Evolutionary conservation across 495 filamentous ascomycete species (phyloP), one percentile per base, ranked within the genome.

Genomic region (Talaromyces ruber): DNA sequence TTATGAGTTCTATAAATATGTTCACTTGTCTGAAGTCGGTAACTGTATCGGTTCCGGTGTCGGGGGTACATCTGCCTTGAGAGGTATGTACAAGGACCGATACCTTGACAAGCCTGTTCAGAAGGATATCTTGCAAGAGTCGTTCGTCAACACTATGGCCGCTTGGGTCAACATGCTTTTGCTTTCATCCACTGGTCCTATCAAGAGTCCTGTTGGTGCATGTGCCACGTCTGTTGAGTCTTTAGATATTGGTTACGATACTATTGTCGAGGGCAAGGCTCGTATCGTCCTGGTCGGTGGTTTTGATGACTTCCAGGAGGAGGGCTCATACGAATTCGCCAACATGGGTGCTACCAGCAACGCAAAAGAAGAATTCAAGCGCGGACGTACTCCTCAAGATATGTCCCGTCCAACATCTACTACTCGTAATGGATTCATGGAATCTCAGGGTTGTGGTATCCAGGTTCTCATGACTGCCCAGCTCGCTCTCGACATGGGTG

Each of bases 311-410:
- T 98, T 99, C 82, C 92, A 95, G 66, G 94, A 99, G 76, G 94
- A 99, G 78, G 94, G 95, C 58, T 97, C 94, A 4, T 98, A 97
- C 66, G 94, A 99, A 74, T 99, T 99, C 71, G 94, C 94, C 81
- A 99, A 99, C 78, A 99, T 99, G 94, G 95, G 96, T 76, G 94
- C 94, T 32, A 99, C 94, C 50, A 96, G 90, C 81, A 99, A 97
- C 67, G 91, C 93, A 25, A 88, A 96, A 59, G 92, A 97, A 63
- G 94, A 98, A 69, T 90, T 98, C 68, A 92, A 89, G 6, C 93
- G 97, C 67, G 94, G 94, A 34, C 89, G 94, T 64, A 97, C 94
- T 34, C 95, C 94, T 0, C 85, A 86, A 70, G 94, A 99, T 78
- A 99, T 99, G 94, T 99, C 94, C 0, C 86, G 94, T 51, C 94